Conservation (phyloP, 108 stramenopile species). For the Nannochloropsis salina region DNA sequence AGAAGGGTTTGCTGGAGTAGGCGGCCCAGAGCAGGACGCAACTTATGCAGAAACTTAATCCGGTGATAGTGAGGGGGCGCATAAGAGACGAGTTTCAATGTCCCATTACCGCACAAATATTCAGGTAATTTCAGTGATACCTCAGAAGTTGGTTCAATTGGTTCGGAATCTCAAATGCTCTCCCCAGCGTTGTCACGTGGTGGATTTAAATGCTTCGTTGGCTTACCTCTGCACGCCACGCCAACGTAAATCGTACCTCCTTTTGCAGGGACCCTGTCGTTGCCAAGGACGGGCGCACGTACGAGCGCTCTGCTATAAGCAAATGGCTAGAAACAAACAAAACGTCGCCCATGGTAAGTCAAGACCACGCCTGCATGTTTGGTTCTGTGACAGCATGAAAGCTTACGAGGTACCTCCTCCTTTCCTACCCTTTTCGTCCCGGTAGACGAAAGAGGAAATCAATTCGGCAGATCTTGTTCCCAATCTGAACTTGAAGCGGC, state of each 20-base stretch:
- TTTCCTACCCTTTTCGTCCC: background rate
- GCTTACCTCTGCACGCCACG: background rate
- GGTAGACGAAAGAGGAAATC: slow-evolving; percentile 23
- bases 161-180: background rate
- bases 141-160: background rate
- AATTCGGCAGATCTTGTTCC: slow-evolving; percentile 22
- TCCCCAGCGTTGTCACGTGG: too few species aligned
- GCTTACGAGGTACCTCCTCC: background rate
- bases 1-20: too few species aligned
- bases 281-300: slow-evolving; percentile 28
- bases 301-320: slow-evolving; percentile 24
- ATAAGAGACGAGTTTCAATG: slow-evolving; percentile 20
- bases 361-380: too few species aligned
- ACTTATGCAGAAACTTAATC: background rate
- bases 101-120: slow-evolving; percentile 14
- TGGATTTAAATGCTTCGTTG: background rate
- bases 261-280: slow-evolving; percentile 36
- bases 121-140: background rate
- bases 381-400: background rate
- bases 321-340: slow-evolving; percentile 21
- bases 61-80: slow-evolving; percentile 6
- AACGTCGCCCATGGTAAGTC: slow-evolving; percentile 18
- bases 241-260: background rate
- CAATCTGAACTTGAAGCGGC: slow-evolving; percentile 37
- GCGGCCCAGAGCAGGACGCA: too few species aligned